Conservation (phyloP, 805 yeast species). For the Saccharomyces cerevisiae region DNA sequence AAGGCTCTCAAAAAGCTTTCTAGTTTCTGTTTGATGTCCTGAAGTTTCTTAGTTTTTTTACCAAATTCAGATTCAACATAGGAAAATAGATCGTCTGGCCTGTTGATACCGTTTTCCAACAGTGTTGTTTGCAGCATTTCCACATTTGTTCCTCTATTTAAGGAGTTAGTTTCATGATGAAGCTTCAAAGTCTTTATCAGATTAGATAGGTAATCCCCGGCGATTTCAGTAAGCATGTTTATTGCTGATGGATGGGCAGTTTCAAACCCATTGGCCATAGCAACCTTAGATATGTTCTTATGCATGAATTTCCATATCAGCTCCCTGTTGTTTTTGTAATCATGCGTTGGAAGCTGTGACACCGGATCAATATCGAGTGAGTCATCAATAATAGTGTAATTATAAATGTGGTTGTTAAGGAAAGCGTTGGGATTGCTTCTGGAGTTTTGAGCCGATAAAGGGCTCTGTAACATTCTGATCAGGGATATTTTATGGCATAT, state of each 20-base stretch:
- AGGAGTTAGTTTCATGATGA: slow-evolving; percentile 55
- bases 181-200: slow-evolving; percentile 61
- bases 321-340: slow-evolving; percentile 42
- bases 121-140: slow-evolving; percentile 55
- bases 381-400: slow-evolving; percentile 45
- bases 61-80: slow-evolving; percentile 66
- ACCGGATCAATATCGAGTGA: slow-evolving; percentile 70
- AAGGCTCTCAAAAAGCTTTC: slow-evolving; percentile 68
- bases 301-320: slow-evolving; percentile 60
- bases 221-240: slow-evolving; percentile 71
- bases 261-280: slow-evolving; percentile 92
- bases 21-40: slow-evolving; percentile 59
- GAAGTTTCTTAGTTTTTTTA: slow-evolving; percentile 60
- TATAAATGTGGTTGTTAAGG: slow-evolving; percentile 18
- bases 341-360: slow-evolving; percentile 66
- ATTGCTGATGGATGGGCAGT: slow-evolving; percentile 69
- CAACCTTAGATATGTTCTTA: slow-evolving; percentile 63
- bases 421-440: slow-evolving; percentile 14
- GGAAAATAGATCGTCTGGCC: slow-evolving; percentile 65
- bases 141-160: slow-evolving; percentile 25
- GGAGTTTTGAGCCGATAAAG: slow-evolving; percentile 15
- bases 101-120: slow-evolving; percentile 77
- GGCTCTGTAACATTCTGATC: slow-evolving; percentile 75
- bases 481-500: slow-evolving; percentile 81
- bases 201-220: slow-evolving; percentile 71